A percentile compares a stretch with the other conserved stretches of the same genome.
Evolutionary conservation across 1,284 basidiomycete genomes (phyloP).

Genomic region (Malassezia furfur): DNA sequence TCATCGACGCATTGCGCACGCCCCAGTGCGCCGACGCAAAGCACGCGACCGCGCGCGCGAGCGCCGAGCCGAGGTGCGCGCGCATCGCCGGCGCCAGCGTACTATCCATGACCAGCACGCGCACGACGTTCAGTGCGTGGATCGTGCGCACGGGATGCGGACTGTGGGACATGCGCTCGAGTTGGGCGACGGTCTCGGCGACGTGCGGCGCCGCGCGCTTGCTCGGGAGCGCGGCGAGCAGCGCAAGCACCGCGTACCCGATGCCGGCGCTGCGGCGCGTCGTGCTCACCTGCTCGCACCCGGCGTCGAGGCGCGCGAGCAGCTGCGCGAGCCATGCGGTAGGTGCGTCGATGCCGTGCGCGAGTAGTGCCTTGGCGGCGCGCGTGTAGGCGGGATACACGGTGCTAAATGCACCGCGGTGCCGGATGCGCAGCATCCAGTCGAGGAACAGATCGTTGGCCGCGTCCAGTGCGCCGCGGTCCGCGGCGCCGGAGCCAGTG

Average conservation of each 20-base stretch:
- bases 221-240: constrained; percentile 31
- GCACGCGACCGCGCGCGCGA: constrained; percentile 40
- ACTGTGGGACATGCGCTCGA: constrained; percentile 2
- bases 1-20: constrained; percentile 48
- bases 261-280: constrained; percentile 49
- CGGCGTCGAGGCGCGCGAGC: constrained; percentile 24
- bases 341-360: constrained; percentile 30
- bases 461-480: constrained; percentile 18
- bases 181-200: background rate
- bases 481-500: background rate
- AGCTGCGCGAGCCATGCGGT: constrained; percentile 41
- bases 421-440: constrained; percentile 47
- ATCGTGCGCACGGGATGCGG: constrained; percentile 21
- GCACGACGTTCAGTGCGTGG: constrained; percentile 48
- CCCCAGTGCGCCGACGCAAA: constrained; percentile 48
- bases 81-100: constrained; percentile 25
- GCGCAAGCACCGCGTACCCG: constrained; percentile 47
- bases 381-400: constrained; percentile 45
- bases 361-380: constrained; percentile 28
- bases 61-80: constrained; percentile 32
- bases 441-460: constrained; percentile 41
- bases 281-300: constrained; percentile 37
- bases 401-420: constrained; percentile 48
- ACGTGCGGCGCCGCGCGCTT: background rate
- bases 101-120: constrained; percentile 40